Base-by-base conservation (phyloP, 1,284 basidiomycete species). In the Caloboletus firmus region DNA sequence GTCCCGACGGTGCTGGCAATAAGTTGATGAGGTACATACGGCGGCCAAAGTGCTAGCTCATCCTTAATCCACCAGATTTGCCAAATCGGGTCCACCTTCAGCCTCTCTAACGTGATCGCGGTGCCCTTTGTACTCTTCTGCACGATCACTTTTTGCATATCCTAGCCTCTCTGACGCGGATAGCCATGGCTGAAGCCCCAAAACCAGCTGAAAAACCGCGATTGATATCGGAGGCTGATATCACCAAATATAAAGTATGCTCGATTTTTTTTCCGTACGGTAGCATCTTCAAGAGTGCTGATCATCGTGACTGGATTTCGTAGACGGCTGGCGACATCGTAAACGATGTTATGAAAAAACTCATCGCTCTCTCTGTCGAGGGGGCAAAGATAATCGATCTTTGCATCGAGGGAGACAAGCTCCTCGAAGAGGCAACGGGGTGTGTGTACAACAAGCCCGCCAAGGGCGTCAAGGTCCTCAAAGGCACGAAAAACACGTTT, bases 361-460 rank as follows among this genome's bases (percentile, higher is more conserved):
- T 98, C 65, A 79, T 96, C 59, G 83, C 83, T 49, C 79, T 87
- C 56, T 76, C 78, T 61, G 81, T 89, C 17, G 90, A 93, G 65
- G 95, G 93, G 51, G 87, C 88, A 57, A 95, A 91, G 74, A 79
- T 95, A 65, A 80, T 96, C 71, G 94, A 98, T 76, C 83, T 98
- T 51, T 95, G 92, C 74, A 74, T 90, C 59, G 87, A 93, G 75
- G 95, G 95, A 58, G 95, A 98, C 81, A 91, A 89, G 74, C 83
- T 94, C 68, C 79, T 98, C 70, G 91, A 94, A 73, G 83, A 91
- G 59, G 90, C 89, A 65, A 90, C 92, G 20, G 83, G 82, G 53
- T 84, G 82, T 40, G 89, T 98, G 51, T 97, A 91, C 80, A 98
- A 95, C 82, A 95, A 95, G 76, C 63, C 82, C 60, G 83, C 91